Evolutionary conservation across 2,329 filamentous ascomycete genomes (phyloP).

Genomic region (Penicillium brasilianum): DNA sequence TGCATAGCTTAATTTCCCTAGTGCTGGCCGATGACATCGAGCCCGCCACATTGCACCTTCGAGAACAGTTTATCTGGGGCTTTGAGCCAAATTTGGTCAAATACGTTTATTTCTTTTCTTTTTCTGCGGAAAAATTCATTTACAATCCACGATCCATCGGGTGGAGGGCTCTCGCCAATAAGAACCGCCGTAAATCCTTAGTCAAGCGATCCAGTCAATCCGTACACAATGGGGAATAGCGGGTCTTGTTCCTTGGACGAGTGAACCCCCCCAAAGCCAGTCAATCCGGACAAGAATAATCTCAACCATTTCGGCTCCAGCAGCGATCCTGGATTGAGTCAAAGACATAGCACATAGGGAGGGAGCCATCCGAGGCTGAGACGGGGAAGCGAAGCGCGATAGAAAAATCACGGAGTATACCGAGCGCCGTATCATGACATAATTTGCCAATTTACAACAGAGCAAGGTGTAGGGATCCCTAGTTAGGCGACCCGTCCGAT

Average conservation of each 20-base stretch:
- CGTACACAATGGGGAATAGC: not conserved
- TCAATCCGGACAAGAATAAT: conserved; percentile 26
- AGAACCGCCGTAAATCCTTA: conserved; percentile 4
- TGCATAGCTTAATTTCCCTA: conserved; percentile 25
- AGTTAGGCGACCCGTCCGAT: conserved; percentile 5
- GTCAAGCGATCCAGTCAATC: conserved; percentile 13
- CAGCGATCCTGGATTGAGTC: not conserved
- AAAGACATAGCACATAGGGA: not conserved
- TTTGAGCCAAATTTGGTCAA: not conserved
- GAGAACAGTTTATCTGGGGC: not conserved
- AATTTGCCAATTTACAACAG: not conserved
- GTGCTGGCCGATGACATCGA: conserved; percentile 22
- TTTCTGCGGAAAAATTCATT: not conserved
- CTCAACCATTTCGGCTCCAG: conserved; percentile 17
- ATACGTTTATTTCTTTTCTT: not conserved
- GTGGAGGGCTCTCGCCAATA: conserved; percentile 13
- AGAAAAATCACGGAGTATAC: conserved; percentile 13
- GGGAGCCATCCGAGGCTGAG: not conserved
- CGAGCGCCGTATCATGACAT: conserved; percentile 4
- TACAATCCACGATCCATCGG: conserved; percentile 4
- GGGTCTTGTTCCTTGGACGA: conserved; percentile 23
- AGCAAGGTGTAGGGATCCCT: not conserved
- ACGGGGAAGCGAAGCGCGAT: conserved; percentile 1
- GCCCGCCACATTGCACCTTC: conserved; percentile 1
- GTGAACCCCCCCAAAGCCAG: conserved; percentile 7